A percentile compares a stretch with the other conserved stretches of the same genome.
Conservation (phyloP, 2,329 filamentous ascomycete species). For the Lachnellula occidentalis region DNA sequence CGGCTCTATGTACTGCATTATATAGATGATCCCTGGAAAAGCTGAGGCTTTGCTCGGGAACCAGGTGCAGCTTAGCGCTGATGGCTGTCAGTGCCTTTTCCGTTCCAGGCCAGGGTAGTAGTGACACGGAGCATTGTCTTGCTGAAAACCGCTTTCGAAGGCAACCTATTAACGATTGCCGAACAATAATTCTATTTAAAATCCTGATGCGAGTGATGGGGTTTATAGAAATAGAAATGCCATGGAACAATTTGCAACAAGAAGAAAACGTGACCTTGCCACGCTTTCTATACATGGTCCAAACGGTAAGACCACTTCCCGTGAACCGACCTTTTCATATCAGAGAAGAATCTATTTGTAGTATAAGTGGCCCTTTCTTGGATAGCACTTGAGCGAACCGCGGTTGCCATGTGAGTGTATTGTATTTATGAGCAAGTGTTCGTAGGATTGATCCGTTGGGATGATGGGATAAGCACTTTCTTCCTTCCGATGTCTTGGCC, state of each 20-base stretch:
- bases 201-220: not conserved
- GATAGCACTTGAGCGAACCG: no score
- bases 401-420: no score
- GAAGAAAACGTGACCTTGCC: not conserved
- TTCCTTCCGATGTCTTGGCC: no score
- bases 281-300: not conserved
- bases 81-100: not conserved
- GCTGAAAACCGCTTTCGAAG: not conserved
- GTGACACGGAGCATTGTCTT: not conserved
- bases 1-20: not conserved
- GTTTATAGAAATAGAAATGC: not conserved
- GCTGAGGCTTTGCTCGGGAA: not conserved
- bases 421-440: no score
- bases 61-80: not conserved
- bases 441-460: no score
- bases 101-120: not conserved
- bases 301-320: no score
- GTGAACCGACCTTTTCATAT: no score
- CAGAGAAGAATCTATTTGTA: no score
- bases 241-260: not conserved
- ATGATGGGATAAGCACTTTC: no score
- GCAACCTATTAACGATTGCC: not conserved
- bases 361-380: no score
- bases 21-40: not conserved
- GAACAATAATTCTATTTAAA: not conserved